Conservation (phyloP, 2,329 filamentous ascomycete genomes). For the Lasiodiplodia hormozganensis region DNA sequence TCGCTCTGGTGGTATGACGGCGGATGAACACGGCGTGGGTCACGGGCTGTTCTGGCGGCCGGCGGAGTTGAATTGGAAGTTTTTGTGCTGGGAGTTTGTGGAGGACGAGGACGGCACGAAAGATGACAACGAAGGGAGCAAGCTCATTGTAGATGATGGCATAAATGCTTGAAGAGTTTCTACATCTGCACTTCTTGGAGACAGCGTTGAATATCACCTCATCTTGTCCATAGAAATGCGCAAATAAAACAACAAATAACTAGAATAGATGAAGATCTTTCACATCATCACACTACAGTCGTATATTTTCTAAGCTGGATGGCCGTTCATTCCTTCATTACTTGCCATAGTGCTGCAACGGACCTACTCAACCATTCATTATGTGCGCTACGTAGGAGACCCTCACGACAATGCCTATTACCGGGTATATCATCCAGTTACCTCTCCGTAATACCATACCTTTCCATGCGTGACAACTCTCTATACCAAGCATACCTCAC, state of each 20-base stretch:
- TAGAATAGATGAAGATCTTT: neutral
- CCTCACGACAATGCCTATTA: neutral
- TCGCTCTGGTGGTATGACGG: constrained; percentile 80
- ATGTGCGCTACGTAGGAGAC: neutral
- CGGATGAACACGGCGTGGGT: constrained; percentile 60
- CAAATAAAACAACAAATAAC: neutral
- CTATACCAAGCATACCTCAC: neutral
- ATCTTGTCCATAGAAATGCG: neutral
- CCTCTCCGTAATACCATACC: neutral
- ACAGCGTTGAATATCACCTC: too few species aligned
- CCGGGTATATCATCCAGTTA: neutral
- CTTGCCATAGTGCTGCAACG: neutral
- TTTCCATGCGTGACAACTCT: neutral
- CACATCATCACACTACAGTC: neutral
- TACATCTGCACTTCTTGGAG: too few species aligned
- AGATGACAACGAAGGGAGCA: neutral
- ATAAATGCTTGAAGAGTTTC: constrained; percentile 14
- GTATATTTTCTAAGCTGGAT: too few species aligned
- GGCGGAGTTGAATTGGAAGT: constrained; percentile 83
- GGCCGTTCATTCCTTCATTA: neutral
- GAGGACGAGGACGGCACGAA: constrained; percentile 31
- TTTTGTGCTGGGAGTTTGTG: constrained; percentile 79
- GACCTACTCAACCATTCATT: neutral
- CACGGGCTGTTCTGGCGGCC: constrained; percentile 71
- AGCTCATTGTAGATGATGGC: neutral